Conservation (phyloP, 768 basidiomycete genomes). For the Tulasnella sp. region DNA sequence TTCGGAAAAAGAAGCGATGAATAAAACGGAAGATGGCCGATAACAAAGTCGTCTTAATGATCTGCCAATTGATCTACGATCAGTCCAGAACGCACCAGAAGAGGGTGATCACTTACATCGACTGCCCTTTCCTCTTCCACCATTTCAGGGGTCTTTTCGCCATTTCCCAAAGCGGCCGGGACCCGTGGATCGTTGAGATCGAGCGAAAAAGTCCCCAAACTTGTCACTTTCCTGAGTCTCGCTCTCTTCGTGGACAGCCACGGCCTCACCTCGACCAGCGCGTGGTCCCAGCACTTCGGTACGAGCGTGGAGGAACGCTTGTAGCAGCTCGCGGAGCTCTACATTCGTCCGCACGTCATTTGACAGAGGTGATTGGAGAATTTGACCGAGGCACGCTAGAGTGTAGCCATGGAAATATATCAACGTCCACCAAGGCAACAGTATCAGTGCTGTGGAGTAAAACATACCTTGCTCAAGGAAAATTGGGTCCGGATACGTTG, state of each 20-base stretch:
- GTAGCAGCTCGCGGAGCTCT: conserved; percentile 46
- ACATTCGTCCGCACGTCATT: conserved; percentile 39
- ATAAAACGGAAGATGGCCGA: conserved; percentile 46
- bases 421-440: conserved; percentile 6
- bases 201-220: conserved; percentile 44
- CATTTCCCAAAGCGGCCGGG: conserved; percentile 37
- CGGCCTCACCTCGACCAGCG: conserved; percentile 29
- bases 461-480: conserved; percentile 44
- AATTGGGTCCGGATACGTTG: conserved; percentile 48
- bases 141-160: conserved; percentile 19
- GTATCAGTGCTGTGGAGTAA: conserved; percentile 18
- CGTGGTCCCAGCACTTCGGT: conserved; percentile 24
- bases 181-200: conserved; percentile 51
- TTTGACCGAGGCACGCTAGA: conserved; percentile 46
- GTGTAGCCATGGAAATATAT: conserved; percentile 2
- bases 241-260: conserved; percentile 19
- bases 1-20: conserved; percentile 35
- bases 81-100: not conserved
- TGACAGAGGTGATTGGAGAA: conserved; percentile 35
- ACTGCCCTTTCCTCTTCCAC: conserved; percentile 38
- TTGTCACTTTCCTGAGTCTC: conserved; percentile 55
- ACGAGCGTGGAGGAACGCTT: conserved; percentile 50
- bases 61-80: conserved; percentile 28
- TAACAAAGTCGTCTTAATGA: conserved; percentile 37
- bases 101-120: conserved; percentile 33